These are phyloP conservation scores for Botrytis deweyae DNA, from an alignment of 2,329 filamentous ascomycete species.

Conservation along the genomic window DNA sequence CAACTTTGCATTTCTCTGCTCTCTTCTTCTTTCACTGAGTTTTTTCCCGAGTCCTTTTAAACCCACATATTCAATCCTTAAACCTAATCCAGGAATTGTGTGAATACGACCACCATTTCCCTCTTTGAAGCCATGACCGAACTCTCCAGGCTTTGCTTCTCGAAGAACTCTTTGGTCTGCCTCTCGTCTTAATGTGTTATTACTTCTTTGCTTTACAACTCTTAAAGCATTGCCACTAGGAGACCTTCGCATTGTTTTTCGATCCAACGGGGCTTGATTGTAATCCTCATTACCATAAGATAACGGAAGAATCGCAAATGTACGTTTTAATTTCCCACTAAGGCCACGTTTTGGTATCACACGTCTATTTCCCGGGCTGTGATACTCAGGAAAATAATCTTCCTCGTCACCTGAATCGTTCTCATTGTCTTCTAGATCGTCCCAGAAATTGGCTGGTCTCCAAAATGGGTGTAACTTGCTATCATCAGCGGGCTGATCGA, in stretches of 20 bases:
- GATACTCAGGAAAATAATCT: constrained; percentile 48
- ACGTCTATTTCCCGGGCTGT: constrained; percentile 42
- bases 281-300: constrained; percentile 44
- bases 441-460: constrained; percentile 52
- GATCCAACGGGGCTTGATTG: constrained; percentile 44
- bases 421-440: constrained; percentile 44
- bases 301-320: constrained; percentile 60
- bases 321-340: constrained; percentile 48
- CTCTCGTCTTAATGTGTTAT: constrained; percentile 37
- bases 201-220: constrained; percentile 54
- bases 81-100: constrained; percentile 40
- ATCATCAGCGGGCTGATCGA: constrained; percentile 51
- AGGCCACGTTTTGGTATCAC: constrained; percentile 48
- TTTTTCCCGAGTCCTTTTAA: constrained; percentile 54
- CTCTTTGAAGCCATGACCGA: constrained; percentile 37
- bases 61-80: constrained; percentile 50
- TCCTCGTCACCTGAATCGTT: constrained; percentile 36
- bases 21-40: constrained; percentile 57
- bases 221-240: constrained; percentile 57
- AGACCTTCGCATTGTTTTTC: constrained; percentile 58
- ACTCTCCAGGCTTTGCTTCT: constrained; percentile 26
- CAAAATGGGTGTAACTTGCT: constrained; percentile 60
- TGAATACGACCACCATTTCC: constrained; percentile 35
- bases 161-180: constrained; percentile 24
- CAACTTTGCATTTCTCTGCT: constrained; percentile 58